Percentiles rank a stretch among this genome's conserved stretches.
Evolutionary conservation across 129 eudicot genomes (phyloP).

Genomic region (Heracleum sosnowskyi): DNA sequence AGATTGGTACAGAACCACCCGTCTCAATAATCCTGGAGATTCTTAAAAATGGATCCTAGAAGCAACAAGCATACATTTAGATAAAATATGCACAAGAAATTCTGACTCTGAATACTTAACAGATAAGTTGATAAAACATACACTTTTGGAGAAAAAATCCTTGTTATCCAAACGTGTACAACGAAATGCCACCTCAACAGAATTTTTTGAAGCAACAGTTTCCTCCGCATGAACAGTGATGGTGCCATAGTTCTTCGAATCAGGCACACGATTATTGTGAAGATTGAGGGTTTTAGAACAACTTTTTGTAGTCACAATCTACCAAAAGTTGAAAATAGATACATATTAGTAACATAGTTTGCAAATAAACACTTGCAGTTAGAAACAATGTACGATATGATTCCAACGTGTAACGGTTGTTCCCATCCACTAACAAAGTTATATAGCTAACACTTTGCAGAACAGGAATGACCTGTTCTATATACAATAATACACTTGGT

Average conservation of each 20-base stretch:
- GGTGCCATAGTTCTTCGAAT: constrained; percentile 46
- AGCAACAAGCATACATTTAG: background rate
- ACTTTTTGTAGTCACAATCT: constrained; percentile 68
- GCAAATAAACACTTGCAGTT: background rate
- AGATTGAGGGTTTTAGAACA: constrained; percentile 64
- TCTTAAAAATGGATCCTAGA: constrained; percentile 88
- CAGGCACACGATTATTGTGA: constrained; percentile 36
- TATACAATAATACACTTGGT: background rate
- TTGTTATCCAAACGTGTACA: constrained; percentile 69
- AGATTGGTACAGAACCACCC: constrained; percentile 65
- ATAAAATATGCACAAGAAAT: background rate
- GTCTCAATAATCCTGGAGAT: constrained; percentile 72
- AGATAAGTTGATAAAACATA: constrained; percentile 23
- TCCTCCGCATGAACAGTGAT: constrained; percentile 86
- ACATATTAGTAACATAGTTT: background rate
- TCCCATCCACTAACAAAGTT: background rate
- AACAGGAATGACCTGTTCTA: background rate
- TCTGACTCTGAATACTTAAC: background rate
- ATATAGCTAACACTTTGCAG: background rate
- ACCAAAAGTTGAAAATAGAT: constrained; percentile 14
- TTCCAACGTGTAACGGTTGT: background rate
- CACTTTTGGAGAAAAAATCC: constrained; percentile 87
- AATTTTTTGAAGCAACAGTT: constrained; percentile 61
- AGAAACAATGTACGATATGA: background rate
- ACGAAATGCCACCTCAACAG: constrained; percentile 61